phyloP scores from a whole-genome alignment of 129 eudicot genomes.

The Glebionis coronaria region DNA sequence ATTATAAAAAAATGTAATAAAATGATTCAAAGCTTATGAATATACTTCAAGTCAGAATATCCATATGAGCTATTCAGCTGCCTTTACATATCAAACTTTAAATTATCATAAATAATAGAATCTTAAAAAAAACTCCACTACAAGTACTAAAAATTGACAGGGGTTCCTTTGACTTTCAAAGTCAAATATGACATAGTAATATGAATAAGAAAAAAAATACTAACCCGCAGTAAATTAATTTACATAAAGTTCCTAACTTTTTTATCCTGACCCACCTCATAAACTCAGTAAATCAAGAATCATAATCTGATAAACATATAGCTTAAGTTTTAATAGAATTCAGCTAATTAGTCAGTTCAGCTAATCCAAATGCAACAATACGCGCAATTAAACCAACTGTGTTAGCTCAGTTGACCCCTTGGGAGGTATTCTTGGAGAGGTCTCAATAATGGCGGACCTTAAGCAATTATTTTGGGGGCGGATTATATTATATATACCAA shows the following conservation, averaged over 20 bases:
- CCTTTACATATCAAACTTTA: neutral
- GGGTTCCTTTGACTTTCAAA: neutral
- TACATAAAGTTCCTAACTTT: neutral
- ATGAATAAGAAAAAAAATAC: no score
- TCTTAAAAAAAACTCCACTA: neutral
- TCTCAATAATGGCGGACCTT: no score
- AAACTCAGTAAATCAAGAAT: slow-evolving; percentile 3
- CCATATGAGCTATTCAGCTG: neutral
- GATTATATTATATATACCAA: no score
- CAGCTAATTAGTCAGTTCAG: no score
- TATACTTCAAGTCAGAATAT: slow-evolving; percentile 1
- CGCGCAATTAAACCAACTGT: neutral
- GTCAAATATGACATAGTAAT: neutral
- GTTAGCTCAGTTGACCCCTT: no score
- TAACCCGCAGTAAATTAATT: neutral
- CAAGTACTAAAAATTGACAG: neutral
- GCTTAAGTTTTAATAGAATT: neutral
- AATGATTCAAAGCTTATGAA: neutral
- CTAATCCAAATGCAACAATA: no score
- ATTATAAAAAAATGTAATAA: neutral
- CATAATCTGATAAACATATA: slow-evolving; percentile 8
- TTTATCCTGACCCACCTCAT: slow-evolving; percentile 13
- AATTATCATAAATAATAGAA: neutral
- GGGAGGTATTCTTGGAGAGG: no score
- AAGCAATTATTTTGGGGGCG: no score